Evolutionary conservation across 2,329 filamentous ascomycete genomes (phyloP), one percentile per base, ranked within the genome.

Genomic region (Cordyceps sp.): DNA sequence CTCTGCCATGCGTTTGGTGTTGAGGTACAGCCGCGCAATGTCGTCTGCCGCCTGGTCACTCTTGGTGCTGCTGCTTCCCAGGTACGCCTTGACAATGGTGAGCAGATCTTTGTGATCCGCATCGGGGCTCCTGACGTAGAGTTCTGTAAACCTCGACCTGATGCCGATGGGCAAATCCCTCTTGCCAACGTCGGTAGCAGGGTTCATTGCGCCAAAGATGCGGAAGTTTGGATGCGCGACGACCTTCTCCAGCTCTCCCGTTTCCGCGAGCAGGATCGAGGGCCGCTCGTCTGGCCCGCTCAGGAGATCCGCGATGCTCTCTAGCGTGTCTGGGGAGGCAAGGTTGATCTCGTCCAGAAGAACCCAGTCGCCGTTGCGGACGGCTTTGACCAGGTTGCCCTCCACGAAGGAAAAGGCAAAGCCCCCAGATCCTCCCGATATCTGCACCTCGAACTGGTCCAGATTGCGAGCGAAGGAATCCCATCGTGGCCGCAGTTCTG

Each of bases 121-220:
- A 49, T 99, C 90, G 0, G 90, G 88, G 42, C 84, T 90, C 33
- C 83, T 74, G 17, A 98, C 85, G 49, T 93, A 98, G 16, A 98
- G 65, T 53, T 99, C 90, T 0, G 90, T 96, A 48, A 99, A 99
- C 30, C 86, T 73, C 8, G 86, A 93, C 34, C 88, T 69, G 27
- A 96, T 73, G 2, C 88, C 86, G 33, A 82, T 74, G 1, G 88
- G 85, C 13, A 99, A 61, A 52, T 98, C 90, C 34, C 88, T 78
- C 57, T 98, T 99, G 37, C 92, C 90, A 34, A 94, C 76, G 58
- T 99, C 90, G 4, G 90, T 98, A 5, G 90, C 90, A 20, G 90
- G 90, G 47, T 99, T 99, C 90, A 99, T 99, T 19, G 92, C 90
- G 32, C 83, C 92, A 48, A 99, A 98, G 12, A 99, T 81, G 25